Conservation (phyloP, 108 stramenopile species). For the Thalassiosira profunda region DNA sequence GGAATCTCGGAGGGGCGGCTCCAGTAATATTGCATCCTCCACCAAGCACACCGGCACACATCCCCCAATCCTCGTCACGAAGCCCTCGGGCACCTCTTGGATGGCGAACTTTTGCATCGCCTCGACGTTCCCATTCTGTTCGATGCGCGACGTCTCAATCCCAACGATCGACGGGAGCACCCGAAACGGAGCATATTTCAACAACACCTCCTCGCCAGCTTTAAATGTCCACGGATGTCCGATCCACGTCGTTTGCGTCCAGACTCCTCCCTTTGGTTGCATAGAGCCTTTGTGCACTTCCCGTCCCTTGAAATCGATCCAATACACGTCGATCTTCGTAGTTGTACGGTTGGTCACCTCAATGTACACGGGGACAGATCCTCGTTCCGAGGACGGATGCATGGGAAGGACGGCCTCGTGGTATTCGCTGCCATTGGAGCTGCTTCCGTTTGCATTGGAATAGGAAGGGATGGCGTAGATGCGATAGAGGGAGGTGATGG, state of each 20-base stretch:
- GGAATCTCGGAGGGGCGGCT: slow-evolving; percentile 15
- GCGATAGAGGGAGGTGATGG: slow-evolving; percentile 71
- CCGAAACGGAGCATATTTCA: slow-evolving; percentile 75
- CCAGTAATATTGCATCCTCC: slow-evolving; percentile 48
- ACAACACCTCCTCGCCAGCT: slow-evolving; percentile 39
- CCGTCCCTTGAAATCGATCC: slow-evolving; percentile 75
- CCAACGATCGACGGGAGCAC: slow-evolving; percentile 55
- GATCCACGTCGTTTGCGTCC: slow-evolving; percentile 57
- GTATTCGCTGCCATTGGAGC: slow-evolving; percentile 35
- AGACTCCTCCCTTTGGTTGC: slow-evolving; percentile 38
- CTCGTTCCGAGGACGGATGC: slow-evolving; percentile 59
- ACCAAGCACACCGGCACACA: slow-evolving; percentile 32
- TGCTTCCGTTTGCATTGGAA: slow-evolving; percentile 21
- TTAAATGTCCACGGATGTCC: slow-evolving; percentile 84
- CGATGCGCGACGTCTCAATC: slow-evolving; percentile 32
- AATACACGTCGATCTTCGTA: slow-evolving; percentile 61
- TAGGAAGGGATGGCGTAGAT: slow-evolving; percentile 54
- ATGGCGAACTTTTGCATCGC: slow-evolving; percentile 52
- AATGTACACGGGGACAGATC: slow-evolving; percentile 53
- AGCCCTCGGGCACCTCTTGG: slow-evolving; percentile 22
- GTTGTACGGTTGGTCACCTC: slow-evolving; percentile 59
- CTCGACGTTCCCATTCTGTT: slow-evolving; percentile 9
- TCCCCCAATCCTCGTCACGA: slow-evolving; percentile 4
- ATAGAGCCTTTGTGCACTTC: slow-evolving; percentile 63
- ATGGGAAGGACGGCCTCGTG: slow-evolving; percentile 73